A percentile compares a stretch with the other conserved stretches of the same genome.
Evolutionary conservation across 495 filamentous ascomycete genomes (phyloP).

Genomic region (Entonaema liquescens): DNA sequence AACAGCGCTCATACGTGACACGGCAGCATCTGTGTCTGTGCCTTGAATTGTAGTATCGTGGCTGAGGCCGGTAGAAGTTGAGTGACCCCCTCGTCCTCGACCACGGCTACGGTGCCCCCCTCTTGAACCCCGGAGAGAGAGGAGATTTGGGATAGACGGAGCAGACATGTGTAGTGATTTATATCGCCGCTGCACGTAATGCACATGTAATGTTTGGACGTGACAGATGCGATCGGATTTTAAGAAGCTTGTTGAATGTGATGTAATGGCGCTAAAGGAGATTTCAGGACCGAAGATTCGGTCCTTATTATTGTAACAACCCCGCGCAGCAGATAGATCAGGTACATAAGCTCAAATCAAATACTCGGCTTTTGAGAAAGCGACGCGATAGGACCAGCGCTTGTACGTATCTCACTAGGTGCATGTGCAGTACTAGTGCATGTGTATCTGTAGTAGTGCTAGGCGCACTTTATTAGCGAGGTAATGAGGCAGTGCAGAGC

Average conservation of each 20-base stretch:
- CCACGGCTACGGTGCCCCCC: constrained; percentile 53
- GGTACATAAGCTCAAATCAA: background rate
- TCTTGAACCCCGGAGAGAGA: constrained; percentile 64
- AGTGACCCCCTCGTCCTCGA: constrained; percentile 51
- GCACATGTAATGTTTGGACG: background rate
- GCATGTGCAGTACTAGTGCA: no score
- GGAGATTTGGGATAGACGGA: constrained; percentile 78
- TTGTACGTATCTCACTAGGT: no score
- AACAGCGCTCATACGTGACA: constrained; percentile 88
- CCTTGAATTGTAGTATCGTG: constrained; percentile 73
- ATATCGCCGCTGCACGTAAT: background rate
- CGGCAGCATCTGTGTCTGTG: constrained; percentile 91
- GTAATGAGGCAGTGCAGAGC: constrained; percentile 32
- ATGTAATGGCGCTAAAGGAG: constrained; percentile 1
- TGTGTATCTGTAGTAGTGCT: background rate
- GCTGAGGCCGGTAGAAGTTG: constrained; percentile 34
- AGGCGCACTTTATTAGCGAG: background rate
- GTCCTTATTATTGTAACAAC: background rate
- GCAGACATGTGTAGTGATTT: constrained; percentile 64
- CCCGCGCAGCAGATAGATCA: background rate
- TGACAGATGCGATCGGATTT: background rate
- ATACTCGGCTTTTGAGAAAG: background rate
- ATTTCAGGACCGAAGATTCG: background rate
- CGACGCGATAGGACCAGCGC: no score
- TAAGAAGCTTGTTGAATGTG: background rate